phyloP scores from a whole-genome alignment of 2,329 filamentous ascomycete species.

The Metarhizium guizhouense region DNA sequence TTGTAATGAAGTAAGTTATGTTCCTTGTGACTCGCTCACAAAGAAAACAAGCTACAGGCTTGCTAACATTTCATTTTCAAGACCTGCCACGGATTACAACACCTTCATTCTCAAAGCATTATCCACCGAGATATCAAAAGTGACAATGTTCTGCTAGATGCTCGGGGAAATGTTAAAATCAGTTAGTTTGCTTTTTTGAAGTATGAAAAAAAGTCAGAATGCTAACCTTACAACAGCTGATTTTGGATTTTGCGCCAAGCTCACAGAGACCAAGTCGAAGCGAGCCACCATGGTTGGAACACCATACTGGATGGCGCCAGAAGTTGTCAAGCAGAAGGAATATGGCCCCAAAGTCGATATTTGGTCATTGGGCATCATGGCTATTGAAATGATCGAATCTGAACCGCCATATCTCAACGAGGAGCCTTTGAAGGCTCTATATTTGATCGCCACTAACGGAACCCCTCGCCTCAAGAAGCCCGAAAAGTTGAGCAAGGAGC shows the following conservation, averaged over 20 bases:
- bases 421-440: constrained; percentile 92
- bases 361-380: constrained; percentile 99
- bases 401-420: constrained; percentile 97
- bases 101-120: constrained; percentile 91
- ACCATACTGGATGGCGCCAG: constrained; percentile 99
- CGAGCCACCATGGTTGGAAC: constrained; percentile 98
- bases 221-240: constrained; percentile 58
- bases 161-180: constrained; percentile 93
- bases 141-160: constrained; percentile 93
- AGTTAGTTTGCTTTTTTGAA: constrained; percentile 50
- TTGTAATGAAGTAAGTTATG: constrained; percentile 70
- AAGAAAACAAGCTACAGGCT: not conserved
- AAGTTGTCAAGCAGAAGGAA: constrained; percentile 98
- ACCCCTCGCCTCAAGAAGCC: constrained; percentile 96
- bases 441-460: constrained; percentile 95
- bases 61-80: constrained; percentile 27
- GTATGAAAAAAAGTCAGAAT: not conserved
- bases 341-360: constrained; percentile 98
- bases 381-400: constrained; percentile 99
- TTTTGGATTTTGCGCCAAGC: constrained; percentile 98
- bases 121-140: constrained; percentile 99
- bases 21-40: not conserved
- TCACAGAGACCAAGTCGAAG: constrained; percentile 93
- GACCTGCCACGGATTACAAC: constrained; percentile 92
- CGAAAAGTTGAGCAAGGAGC: constrained; percentile 93